Percentiles rank a stretch among this genome's conserved stretches.
Evolutionary conservation across 305 asterid species (phyloP).

Genomic region (Fraxinus greggii): DNA sequence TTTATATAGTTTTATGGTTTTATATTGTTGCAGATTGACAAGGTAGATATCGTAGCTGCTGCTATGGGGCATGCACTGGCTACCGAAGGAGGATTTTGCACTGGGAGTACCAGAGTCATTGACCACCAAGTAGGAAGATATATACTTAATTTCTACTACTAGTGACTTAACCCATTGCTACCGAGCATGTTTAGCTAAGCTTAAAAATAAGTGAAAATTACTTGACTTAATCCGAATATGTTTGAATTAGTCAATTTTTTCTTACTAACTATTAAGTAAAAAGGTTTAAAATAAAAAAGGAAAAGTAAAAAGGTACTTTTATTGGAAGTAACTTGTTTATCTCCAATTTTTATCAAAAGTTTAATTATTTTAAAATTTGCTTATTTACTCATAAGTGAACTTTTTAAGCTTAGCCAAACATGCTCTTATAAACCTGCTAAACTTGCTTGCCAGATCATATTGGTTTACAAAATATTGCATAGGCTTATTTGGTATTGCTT

Average conservation of each 20-base stretch:
- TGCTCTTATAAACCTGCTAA: neutral
- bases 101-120: slow-evolving; percentile 86
- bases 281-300: neutral
- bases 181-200: neutral
- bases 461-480: slow-evolving; percentile 1
- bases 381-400: neutral
- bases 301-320: neutral
- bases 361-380: neutral
- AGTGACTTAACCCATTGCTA: neutral
- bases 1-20: slow-evolving; percentile 18
- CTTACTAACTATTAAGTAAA: neutral
- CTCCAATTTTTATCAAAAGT: neutral
- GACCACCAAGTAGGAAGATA: slow-evolving; percentile 80
- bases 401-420: neutral
- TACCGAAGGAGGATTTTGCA: slow-evolving; percentile 97
- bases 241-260: neutral
- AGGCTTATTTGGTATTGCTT: slow-evolving; percentile 15
- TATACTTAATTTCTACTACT: slow-evolving; percentile 16
- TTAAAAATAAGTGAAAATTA: neutral
- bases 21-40: slow-evolving; percentile 58
- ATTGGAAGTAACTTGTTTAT: neutral
- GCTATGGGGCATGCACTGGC: slow-evolving; percentile 98
- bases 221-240: neutral
- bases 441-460: neutral
- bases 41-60: slow-evolving; percentile 86